Base-by-base conservation (phyloP, 1,139 yeast species). In the Scheffersomyces parashehatae region DNA sequence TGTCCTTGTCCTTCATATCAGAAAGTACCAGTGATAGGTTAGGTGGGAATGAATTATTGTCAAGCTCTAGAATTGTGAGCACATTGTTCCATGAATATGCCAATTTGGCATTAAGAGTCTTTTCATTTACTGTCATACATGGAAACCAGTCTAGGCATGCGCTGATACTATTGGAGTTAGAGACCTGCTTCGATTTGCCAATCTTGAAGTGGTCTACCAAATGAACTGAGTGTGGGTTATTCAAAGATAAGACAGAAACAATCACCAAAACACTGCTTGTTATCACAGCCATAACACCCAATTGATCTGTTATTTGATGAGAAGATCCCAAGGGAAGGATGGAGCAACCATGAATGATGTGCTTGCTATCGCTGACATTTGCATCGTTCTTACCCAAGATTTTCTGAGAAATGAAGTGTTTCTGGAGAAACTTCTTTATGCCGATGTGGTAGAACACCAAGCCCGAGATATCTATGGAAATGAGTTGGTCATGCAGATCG, bases 71-170 rank as follows among this genome's bases (percentile, higher is more conserved):
- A 0, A 87, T 61, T 0, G 81, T 75, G 39, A 87, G 54, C 11
- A 71, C 70, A 49, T 82, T 81, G 20, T 81, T 72, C 87, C 90
- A 85, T 32, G 85, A 69, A 54, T 82, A 86, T 0, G 87, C 91
- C 35, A 88, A 61, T 45, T 74, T 67, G 0, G 91, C 82, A 32
- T 65, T 63, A 40, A 62, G 47, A 4, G 59, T 43, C 11, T 29
- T 28, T 40, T 58, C 60, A 15, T 50, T 47, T 3, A 54, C 56
- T 16, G 52, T 45, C 55, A 67, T 60, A 42, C 72, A 65, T 0
- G 78, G 78, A 50, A 70, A 82, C 95, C 95, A 87, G 10, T 78
- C 67, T 13, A 83, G 54, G 48, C 79, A 70, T 1, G 82, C 83
- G 4, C 73, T 35, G 3, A 51, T 36, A 29, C 36, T 29, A 4